Percentiles rank a stretch among this genome's conserved stretches.
Evolutionary conservation across 345 rosid genomes (phyloP).

Genomic region (Kandelia obovata): DNA sequence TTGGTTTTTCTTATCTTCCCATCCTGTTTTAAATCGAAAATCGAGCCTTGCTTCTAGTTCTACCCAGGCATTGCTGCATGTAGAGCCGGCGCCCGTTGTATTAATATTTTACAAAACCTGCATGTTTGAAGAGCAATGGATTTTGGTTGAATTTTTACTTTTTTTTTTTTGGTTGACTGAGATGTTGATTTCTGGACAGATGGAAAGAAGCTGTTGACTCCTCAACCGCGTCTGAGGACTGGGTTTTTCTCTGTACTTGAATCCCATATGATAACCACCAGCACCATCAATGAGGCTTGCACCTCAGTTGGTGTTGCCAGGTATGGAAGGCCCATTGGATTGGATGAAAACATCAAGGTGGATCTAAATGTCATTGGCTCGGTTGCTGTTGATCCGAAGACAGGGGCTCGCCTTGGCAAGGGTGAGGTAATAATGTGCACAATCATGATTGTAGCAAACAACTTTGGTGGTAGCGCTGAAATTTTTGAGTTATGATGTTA

Average conservation of each 20-base stretch:
- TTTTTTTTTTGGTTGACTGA: background rate
- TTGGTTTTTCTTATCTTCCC: constrained; percentile 32
- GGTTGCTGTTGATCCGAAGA: constrained; percentile 78
- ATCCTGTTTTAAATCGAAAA: background rate
- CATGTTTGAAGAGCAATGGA: too few species aligned
- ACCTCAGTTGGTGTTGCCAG: constrained; percentile 81
- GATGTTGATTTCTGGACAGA: constrained; percentile 28
- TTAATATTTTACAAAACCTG: too few species aligned
- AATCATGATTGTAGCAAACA: too few species aligned
- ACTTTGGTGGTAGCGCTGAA: too few species aligned
- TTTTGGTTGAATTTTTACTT: background rate
- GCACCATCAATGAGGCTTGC: constrained; percentile 62
- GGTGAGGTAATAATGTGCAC: constrained; percentile 57
- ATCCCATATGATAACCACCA: constrained; percentile 41
- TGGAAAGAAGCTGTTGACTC: constrained; percentile 77
- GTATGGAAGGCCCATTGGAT: constrained; percentile 74
- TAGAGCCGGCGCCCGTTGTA: too few species aligned
- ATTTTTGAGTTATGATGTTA: too few species aligned
- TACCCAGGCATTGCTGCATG: background rate
- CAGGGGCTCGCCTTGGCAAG: constrained; percentile 89
- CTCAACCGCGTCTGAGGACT: constrained; percentile 86
- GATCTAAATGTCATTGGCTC: constrained; percentile 81
- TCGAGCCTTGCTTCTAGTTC: background rate
- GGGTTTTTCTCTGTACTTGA: constrained; percentile 83
- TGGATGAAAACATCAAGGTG: constrained; percentile 76